Evolutionary conservation across 495 filamentous ascomycete species (phyloP).

Genomic region (Aspergillus incahuasiensis): DNA sequence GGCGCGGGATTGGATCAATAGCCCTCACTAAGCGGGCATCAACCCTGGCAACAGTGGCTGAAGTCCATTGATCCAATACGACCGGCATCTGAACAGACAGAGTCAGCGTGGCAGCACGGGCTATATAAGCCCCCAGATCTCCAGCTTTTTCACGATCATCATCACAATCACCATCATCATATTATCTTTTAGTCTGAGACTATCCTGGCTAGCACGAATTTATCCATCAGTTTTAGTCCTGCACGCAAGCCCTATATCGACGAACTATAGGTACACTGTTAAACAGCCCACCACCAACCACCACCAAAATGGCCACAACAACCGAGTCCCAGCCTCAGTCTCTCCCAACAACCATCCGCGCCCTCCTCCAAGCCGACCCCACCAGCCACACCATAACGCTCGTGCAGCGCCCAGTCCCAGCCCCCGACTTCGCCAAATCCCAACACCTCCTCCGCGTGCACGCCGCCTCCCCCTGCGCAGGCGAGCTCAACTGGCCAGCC

Average conservation of each 20-base stretch:
- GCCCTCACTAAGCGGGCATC: background rate
- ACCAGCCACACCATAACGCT: background rate
- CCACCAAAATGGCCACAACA: background rate
- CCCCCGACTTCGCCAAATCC: constrained; percentile 10
- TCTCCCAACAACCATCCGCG: constrained; percentile 7
- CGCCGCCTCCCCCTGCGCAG: constrained; percentile 44
- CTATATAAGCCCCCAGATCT: no score
- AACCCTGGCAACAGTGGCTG: background rate
- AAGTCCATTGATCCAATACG: background rate
- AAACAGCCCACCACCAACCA: background rate
- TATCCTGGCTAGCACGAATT: no score
- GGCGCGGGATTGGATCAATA: background rate
- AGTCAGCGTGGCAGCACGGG: no score
- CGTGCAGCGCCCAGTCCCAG: constrained; percentile 18
- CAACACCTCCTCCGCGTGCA: constrained; percentile 53
- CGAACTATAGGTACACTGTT: no score
- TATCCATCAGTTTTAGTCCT: no score
- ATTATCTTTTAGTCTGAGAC: no score
- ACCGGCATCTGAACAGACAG: no score
- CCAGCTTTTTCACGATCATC: no score
- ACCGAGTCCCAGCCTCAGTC: no score
- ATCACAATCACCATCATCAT: no score
- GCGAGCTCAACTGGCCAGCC: constrained; percentile 51
- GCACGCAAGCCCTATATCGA: no score
- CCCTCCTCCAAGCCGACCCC: constrained; percentile 5